A percentile compares a stretch with the other conserved stretches of the same genome.
These are phyloP conservation scores for Anisodus acutangulus DNA, from an alignment of 257 asterid genomes.

Conservation along the genomic window DNA sequence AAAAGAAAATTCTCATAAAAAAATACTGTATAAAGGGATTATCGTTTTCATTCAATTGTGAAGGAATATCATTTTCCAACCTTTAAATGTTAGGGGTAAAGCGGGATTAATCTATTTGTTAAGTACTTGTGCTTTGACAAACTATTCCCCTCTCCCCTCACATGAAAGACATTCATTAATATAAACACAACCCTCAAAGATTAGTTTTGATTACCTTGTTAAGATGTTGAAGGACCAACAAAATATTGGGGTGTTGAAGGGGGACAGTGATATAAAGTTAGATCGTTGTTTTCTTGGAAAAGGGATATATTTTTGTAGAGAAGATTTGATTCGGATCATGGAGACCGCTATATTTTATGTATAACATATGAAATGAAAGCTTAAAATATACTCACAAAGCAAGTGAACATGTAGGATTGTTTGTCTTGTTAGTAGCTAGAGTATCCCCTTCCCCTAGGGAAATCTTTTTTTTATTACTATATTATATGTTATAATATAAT, in stretches of 20 bases:
- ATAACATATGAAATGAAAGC: not conserved
- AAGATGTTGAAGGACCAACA: constrained; percentile 19
- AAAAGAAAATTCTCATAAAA: too few species aligned
- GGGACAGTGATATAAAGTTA: constrained; percentile 21
- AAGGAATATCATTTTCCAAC: too few species aligned
- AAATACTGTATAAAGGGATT: too few species aligned
- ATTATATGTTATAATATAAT: not conserved
- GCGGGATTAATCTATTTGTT: too few species aligned
- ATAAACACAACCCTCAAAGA: not conserved
- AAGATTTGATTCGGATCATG: constrained; percentile 22
- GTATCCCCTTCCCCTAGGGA: not conserved
- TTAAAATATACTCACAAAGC: not conserved
- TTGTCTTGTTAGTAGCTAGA: constrained; percentile 24
- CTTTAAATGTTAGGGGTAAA: too few species aligned
- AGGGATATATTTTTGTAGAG: not conserved
- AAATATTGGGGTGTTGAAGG: constrained; percentile 4
- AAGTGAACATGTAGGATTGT: not conserved
- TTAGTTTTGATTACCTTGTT: constrained; percentile 1
- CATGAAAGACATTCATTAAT: not conserved
- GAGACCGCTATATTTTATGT: not conserved
- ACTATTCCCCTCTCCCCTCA: constrained; percentile 6
- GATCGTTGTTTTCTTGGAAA: constrained; percentile 20
- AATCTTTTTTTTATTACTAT: not conserved
- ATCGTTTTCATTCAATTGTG: too few species aligned
- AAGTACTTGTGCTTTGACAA: not conserved